Evolutionary conservation across 345 rosid genomes (phyloP).

Genomic region (Arabidopsis thaliana): DNA sequence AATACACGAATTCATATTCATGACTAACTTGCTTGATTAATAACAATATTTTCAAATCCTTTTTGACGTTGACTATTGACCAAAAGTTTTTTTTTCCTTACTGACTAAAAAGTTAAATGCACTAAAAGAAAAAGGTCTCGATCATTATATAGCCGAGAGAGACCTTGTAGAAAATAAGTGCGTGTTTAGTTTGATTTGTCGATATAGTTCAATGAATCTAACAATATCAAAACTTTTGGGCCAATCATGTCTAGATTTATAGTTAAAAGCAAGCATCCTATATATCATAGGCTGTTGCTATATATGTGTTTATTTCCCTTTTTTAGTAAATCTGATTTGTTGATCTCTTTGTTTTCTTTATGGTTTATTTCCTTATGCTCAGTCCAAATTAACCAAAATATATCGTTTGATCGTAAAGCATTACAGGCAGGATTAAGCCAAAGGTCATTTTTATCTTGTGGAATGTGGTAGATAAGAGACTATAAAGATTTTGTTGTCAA

Average conservation of each 20-base stretch:
- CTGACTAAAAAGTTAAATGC: slow-evolving; percentile 8
- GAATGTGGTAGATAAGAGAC: neutral
- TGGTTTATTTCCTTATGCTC: neutral
- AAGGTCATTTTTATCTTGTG: neutral
- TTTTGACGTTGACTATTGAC: slow-evolving; percentile 29
- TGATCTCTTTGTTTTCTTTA: neutral
- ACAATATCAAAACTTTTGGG: slow-evolving; percentile 6
- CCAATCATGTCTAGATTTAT: neutral
- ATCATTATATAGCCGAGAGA: neutral
- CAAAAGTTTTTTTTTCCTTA: neutral
- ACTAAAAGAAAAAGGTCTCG: neutral
- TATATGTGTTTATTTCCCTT: neutral
- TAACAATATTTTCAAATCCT: neutral
- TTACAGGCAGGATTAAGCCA: neutral
- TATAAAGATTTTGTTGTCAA: neutral
- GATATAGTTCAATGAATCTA: slow-evolving; percentile 28
- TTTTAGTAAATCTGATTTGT: neutral
- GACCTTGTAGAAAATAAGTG: slow-evolving; percentile 16
- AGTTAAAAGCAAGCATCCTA: neutral
- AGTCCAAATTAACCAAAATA: neutral
- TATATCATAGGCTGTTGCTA: neutral
- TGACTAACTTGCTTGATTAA: neutral
- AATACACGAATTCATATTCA: neutral
- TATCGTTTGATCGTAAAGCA: neutral
- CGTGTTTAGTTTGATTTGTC: neutral